Percentiles rank a stretch among this genome's conserved stretches.
Evolutionary conservation across 805 yeast genomes (phyloP).

Genomic region (Monosporozyma siamensis): DNA sequence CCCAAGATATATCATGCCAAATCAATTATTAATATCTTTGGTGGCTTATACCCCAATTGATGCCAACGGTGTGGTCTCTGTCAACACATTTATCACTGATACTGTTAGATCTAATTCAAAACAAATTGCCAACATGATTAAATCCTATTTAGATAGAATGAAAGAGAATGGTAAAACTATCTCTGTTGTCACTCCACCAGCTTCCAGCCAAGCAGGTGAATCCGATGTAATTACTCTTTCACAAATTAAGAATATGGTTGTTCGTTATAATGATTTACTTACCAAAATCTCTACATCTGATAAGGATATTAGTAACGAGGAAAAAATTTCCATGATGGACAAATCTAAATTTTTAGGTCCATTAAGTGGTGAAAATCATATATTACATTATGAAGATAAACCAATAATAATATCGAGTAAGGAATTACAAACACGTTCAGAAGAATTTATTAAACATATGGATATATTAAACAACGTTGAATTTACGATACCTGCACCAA

Average conservation of each 20-base stretch:
- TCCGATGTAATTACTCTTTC: slow-evolving; percentile 1
- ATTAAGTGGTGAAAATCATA: slow-evolving; percentile 1
- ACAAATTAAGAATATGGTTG: slow-evolving; percentile 2
- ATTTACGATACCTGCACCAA: slow-evolving; percentile 6
- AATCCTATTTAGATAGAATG: slow-evolving; percentile 28
- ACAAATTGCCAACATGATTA: slow-evolving; percentile 50
- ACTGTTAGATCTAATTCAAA: slow-evolving; percentile 49
- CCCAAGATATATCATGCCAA: slow-evolving; percentile 72
- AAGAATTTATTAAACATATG: slow-evolving; percentile 9
- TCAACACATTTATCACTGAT: slow-evolving; percentile 40
- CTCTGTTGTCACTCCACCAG: not conserved
- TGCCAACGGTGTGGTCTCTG: slow-evolving; percentile 43
- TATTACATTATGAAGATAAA: slow-evolving; percentile 6
- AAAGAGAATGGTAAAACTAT: slow-evolving; percentile 7
- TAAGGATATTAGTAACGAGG: not conserved
- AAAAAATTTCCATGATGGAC: not conserved
- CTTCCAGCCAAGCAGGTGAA: not conserved
- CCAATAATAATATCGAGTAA: slow-evolving; percentile 5
- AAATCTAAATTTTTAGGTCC: slow-evolving; percentile 1
- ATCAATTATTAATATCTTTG: slow-evolving; percentile 59
- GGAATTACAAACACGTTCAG: slow-evolving; percentile 13
- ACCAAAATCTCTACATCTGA: not conserved
- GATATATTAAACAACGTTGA: slow-evolving; percentile 13
- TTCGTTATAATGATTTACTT: not conserved
- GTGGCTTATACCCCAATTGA: slow-evolving; percentile 51